phyloP scores from a whole-genome alignment of 305 asterid genomes.

The Solanum chacoense region DNA sequence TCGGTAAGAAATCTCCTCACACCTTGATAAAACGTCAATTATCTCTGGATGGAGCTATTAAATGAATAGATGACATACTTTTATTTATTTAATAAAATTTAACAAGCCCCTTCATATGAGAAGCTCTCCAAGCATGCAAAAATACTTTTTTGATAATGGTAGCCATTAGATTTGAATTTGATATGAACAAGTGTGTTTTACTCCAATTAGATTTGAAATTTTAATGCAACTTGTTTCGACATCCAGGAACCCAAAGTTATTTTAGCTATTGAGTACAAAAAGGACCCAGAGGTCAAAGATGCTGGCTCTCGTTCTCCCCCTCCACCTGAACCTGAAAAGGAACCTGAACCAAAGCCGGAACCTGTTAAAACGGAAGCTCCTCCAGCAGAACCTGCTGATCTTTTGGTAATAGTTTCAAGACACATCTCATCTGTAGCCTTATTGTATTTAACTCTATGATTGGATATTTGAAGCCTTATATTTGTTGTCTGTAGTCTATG shows the following conservation, averaged over 20 bases:
- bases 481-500: conserved; percentile 41
- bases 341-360: conserved; percentile 37
- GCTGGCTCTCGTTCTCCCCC: conserved; percentile 39
- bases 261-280: conserved; percentile 73
- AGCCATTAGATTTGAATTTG: not conserved
- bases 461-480: not conserved
- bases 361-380: conserved; percentile 55
- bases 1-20: conserved; percentile 33
- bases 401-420: conserved; percentile 42
- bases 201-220: not conserved
- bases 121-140: not conserved
- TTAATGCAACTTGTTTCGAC: not conserved
- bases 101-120: not conserved
- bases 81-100: not conserved
- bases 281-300: conserved; percentile 53
- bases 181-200: not conserved
- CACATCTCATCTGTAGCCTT: not conserved
- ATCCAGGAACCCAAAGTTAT: conserved; percentile 25
- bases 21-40: not conserved
- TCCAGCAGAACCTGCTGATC: conserved; percentile 50
- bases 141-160: not conserved
- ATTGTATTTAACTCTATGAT: not conserved
- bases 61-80: not conserved
- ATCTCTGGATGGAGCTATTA: not conserved
- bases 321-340: conserved; percentile 39